These are phyloP conservation scores for Calonectria hawksworthii DNA, from an alignment of 2,329 filamentous ascomycete genomes.

Conservation along the genomic window DNA sequence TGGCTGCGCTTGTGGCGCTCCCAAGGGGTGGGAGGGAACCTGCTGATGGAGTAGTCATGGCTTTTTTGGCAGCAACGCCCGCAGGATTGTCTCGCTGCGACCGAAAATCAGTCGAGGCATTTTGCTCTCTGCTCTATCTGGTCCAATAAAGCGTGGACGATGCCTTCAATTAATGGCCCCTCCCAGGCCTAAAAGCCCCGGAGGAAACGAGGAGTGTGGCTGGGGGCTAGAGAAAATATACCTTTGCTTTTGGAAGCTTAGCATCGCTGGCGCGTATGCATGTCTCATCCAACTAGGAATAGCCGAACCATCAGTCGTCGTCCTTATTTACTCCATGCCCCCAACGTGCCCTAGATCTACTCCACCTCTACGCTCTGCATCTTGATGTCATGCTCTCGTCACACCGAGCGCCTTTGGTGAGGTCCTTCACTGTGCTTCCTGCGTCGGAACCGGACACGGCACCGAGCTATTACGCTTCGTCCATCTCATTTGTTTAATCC, in stretches of 20 bases:
- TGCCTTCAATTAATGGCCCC: not conserved
- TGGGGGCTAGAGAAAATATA: not conserved
- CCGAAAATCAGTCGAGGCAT: not conserved
- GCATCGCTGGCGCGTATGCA: not conserved
- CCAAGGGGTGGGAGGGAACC: not conserved
- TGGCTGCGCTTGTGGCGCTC: not conserved
- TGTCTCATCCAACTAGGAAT: conserved; percentile 4
- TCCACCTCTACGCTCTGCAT: not conserved
- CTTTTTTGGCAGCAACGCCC: not conserved
- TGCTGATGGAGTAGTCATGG: not conserved
- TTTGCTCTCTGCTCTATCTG: not conserved
- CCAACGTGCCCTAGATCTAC: not conserved
- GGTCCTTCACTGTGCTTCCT: not conserved
- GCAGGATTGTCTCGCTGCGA: not conserved
- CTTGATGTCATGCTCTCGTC: not conserved
- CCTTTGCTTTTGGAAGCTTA: not conserved
- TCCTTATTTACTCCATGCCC: not conserved
- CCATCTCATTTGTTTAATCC: too few relatives aligned
- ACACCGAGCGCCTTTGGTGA: not conserved
- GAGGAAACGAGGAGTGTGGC: not conserved
- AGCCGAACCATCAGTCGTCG: not conserved
- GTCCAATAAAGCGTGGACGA: not conserved
- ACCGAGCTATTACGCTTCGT: not conserved
- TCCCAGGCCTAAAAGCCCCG: not conserved
- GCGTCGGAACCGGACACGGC: too few relatives aligned